phyloP scores from a whole-genome alignment of 2,329 filamentous ascomycete genomes.

The Acrocalymma vagum region DNA sequence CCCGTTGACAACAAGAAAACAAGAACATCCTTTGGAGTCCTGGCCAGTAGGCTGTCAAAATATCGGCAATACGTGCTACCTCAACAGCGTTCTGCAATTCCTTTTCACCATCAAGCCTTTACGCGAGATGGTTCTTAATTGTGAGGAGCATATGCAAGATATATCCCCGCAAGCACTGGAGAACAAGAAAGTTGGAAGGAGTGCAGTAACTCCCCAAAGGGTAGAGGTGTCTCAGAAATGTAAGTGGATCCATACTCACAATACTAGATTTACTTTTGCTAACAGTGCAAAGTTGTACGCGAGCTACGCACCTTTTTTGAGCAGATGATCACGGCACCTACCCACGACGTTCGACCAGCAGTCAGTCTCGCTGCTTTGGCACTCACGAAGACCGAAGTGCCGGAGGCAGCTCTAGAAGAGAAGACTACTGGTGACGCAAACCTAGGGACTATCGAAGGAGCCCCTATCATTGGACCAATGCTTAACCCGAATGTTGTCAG shows the following conservation, averaged over 20 bases:
- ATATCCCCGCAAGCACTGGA: slow-evolving; percentile 69
- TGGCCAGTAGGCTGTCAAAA: slow-evolving; percentile 89
- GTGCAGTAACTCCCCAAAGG: slow-evolving; percentile 68
- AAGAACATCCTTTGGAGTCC: slow-evolving; percentile 49
- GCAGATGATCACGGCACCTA: slow-evolving; percentile 71
- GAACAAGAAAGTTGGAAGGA: slow-evolving; percentile 77
- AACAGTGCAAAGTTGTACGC: slow-evolving; percentile 68
- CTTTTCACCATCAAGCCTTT: slow-evolving; percentile 88
- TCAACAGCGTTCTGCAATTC: slow-evolving; percentile 96
- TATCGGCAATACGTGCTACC: slow-evolving; percentile 96
- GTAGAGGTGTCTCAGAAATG: slow-evolving; percentile 74
- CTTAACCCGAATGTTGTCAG: slow-evolving; percentile 41
- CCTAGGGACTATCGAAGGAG: slow-evolving; percentile 54
- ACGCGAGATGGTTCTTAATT: slow-evolving; percentile 80
- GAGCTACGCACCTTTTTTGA: slow-evolving; percentile 76
- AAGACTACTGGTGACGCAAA: slow-evolving; percentile 51
- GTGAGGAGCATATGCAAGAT: slow-evolving; percentile 75
- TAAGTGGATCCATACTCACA: slow-evolving; percentile 57
- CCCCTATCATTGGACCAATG: slow-evolving; percentile 56
- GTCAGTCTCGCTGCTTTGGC: slow-evolving; percentile 83
- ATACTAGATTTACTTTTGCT: slow-evolving; percentile 16
- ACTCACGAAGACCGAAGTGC: slow-evolving; percentile 66
- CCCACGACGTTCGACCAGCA: slow-evolving; percentile 72
- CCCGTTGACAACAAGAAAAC: slow-evolving; percentile 23
- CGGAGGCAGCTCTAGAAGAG: slow-evolving; percentile 43